These are phyloP conservation scores for Colletotrichum tanaceti DNA, from an alignment of 2,329 filamentous ascomycete species.

Conservation along the genomic window DNA sequence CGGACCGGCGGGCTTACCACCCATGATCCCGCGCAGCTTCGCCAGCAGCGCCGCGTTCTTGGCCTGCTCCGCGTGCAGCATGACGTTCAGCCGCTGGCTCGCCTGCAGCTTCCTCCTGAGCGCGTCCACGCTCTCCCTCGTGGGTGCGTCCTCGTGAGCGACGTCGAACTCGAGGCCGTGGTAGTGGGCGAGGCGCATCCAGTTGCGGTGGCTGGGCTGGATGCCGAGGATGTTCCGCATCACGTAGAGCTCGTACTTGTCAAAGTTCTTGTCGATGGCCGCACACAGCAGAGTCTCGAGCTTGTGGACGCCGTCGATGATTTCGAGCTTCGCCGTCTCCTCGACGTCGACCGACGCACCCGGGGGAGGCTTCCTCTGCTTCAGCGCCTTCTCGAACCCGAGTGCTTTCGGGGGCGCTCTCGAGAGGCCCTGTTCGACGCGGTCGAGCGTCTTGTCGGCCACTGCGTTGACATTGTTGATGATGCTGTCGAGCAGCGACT, in stretches of 20 bases:
- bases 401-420: slow-evolving; percentile 78
- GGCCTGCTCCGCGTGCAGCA: slow-evolving; percentile 75
- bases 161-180: slow-evolving; percentile 68
- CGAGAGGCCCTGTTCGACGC: slow-evolving; percentile 85
- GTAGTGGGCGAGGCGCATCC: slow-evolving; percentile 88
- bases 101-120: slow-evolving; percentile 81
- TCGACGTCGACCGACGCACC: slow-evolving; percentile 51
- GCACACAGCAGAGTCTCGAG: slow-evolving; percentile 84
- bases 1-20: slow-evolving; percentile 44
- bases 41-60: slow-evolving; percentile 78
- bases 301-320: slow-evolving; percentile 89
- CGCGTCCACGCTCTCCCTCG: slow-evolving; percentile 75
- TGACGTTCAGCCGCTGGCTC: slow-evolving; percentile 78
- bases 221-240: slow-evolving; percentile 86
- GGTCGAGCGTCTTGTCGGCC: slow-evolving; percentile 88
- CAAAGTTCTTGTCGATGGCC: slow-evolving; percentile 86
- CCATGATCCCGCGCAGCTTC: slow-evolving; percentile 66
- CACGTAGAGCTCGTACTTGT: slow-evolving; percentile 89
- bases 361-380: slow-evolving; percentile 47
- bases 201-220: slow-evolving; percentile 75
- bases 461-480: slow-evolving; percentile 97
- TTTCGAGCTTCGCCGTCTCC: slow-evolving; percentile 69
- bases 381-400: slow-evolving; percentile 71
- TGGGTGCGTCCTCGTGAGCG: slow-evolving; percentile 49
- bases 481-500: slow-evolving; percentile 97